Base-by-base conservation (phyloP, 2,329 filamentous ascomycete genomes). In the Ramularia endophylla region DNA sequence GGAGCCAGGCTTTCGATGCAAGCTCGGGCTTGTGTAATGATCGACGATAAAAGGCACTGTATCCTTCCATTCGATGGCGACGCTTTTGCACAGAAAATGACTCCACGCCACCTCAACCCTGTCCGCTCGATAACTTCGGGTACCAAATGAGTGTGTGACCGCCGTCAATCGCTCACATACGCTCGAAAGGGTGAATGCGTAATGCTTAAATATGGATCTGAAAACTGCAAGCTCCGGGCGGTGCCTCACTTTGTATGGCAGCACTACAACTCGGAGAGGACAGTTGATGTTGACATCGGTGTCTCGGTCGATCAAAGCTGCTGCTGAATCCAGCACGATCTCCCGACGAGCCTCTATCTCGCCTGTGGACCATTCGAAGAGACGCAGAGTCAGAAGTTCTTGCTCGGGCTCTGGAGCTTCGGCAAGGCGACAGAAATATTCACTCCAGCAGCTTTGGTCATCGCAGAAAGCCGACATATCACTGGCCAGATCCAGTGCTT, bases 381-480 rank as follows among this genome's bases (percentile, higher is more conserved):
- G 12, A 5, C 20, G 33, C 2, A 42, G 34, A 16, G 19, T 8
- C 5, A 42, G 35, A 8, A 34, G 16, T 27, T 42, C 40, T 8
- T 16, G 16, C 12, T n/a, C 30, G 9, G 36, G 25, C 12, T 34
- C 41, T n/a, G n/a, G n/a, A n/a, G n/a, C n/a, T n/a, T n/a, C n/a
- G n/a, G n/a, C n/a, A n/a, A n/a, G n/a, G n/a, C n/a, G n/a, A n/a
- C n/a, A n/a, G 17, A 43, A 43, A 18, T 43, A 36, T 27, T 32
- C 36, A 15, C 35, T n/a, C 41, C 41, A 43, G 8, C 27, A 27
- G 5, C 17, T 29, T 25, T 42, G 33, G n/a, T 42, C 40, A 33
- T 42, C 40, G 27, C 40, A 42, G 19, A 42, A 42, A 17, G 40
- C 40, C 13, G 40, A 42, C 40, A 42, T 42, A 11, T n/a, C n/a